phyloP scores from a whole-genome alignment of 768 basidiomycete genomes.

The Gyrodon lividus region DNA sequence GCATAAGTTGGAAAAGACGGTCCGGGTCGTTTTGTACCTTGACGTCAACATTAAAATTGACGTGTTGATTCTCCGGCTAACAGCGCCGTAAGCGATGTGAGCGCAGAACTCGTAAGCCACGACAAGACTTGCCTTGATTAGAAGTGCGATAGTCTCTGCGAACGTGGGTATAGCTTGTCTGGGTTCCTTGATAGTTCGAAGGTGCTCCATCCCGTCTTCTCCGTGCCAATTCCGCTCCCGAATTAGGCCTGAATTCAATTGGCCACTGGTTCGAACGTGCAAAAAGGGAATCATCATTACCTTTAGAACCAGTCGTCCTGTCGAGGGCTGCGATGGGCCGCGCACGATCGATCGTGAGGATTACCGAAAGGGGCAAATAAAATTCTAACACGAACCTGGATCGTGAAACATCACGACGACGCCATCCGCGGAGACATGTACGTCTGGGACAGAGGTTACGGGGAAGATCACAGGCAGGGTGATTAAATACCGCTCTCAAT shows the following conservation, averaged over 20 bases:
- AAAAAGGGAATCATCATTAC: constrained; percentile 30
- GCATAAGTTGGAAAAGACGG: constrained; percentile 79
- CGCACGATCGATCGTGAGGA: constrained; percentile 24
- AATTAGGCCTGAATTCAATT: constrained; percentile 52
- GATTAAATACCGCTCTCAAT: constrained; percentile 92
- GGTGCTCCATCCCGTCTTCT: constrained; percentile 67
- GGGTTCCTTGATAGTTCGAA: constrained; percentile 77
- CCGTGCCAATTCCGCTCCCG: constrained; percentile 73
- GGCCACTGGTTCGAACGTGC: constrained; percentile 30
- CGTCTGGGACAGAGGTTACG: constrained; percentile 74
- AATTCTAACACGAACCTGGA: constrained; percentile 49
- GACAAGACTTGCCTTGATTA: constrained; percentile 63
- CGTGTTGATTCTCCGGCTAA: constrained; percentile 72
- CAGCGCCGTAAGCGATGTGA: neutral
- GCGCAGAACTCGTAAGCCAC: constrained; percentile 10
- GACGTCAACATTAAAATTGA: constrained; percentile 87
- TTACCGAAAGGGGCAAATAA: constrained; percentile 24
- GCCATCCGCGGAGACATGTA: constrained; percentile 87
- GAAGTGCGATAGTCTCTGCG: constrained; percentile 70
- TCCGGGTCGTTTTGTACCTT: constrained; percentile 92
- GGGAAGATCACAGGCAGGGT: constrained; percentile 35
- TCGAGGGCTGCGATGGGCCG: constrained; percentile 50
- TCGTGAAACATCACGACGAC: constrained; percentile 97
- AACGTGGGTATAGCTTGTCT: constrained; percentile 90
- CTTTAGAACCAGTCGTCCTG: constrained; percentile 80